These are phyloP conservation scores for Xanthoceras sorbifolium DNA, from an alignment of 345 rosid genomes.

Conservation along the genomic window DNA sequence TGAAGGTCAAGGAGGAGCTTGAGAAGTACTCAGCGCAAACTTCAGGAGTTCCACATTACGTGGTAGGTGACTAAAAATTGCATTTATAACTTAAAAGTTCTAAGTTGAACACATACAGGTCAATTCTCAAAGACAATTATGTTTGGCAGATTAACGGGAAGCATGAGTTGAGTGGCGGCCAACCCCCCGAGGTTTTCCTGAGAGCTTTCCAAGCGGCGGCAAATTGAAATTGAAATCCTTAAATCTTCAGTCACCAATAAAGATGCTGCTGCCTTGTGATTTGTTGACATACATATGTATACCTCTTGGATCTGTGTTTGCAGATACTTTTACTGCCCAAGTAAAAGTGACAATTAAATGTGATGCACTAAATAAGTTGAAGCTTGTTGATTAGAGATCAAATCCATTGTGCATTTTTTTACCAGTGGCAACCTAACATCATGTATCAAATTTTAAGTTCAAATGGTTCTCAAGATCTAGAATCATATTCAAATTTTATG, in stretches of 20 bases:
- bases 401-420: background rate
- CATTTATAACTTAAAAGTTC: background rate
- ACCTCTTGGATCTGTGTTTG: background rate
- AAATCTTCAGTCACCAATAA: slow-evolving; percentile 8
- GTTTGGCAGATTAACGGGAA: slow-evolving; percentile 78
- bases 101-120: background rate
- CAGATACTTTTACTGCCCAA: background rate
- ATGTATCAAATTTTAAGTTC: no score
- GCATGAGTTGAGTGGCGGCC: slow-evolving; percentile 73
- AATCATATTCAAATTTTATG: no score
- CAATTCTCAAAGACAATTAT: background rate
- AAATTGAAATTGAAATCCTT: slow-evolving; percentile 29
- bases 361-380: background rate
- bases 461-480: no score
- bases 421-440: background rate
- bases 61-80: slow-evolving; percentile 43
- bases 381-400: background rate
- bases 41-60: slow-evolving; percentile 76
- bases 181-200: slow-evolving; percentile 68
- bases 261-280: background rate
- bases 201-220: slow-evolving; percentile 61
- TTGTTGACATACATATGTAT: background rate
- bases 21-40: slow-evolving; percentile 57
- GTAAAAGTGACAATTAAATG: background rate
- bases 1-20: slow-evolving; percentile 75